A percentile compares a stretch with the other conserved stretches of the same genome.
phyloP scores from a whole-genome alignment of 208 protist species.

The Ichthyophonus hoferi region DNA sequence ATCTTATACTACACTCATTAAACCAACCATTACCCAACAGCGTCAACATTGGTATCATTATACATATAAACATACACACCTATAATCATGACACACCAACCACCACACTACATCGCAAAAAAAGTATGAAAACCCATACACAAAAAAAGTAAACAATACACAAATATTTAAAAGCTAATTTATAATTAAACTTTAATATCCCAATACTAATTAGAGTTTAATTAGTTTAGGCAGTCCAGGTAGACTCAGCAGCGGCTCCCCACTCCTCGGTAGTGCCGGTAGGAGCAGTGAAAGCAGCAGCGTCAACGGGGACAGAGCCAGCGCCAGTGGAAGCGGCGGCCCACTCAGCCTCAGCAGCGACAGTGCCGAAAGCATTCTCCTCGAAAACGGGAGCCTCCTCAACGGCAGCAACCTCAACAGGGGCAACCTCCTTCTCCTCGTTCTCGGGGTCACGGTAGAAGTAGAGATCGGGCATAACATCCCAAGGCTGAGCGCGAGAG shows the following conservation, averaged over 20 bases:
- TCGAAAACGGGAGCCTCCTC: not conserved
- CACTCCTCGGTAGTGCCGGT: not conserved
- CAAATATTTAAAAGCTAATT: too few relatives aligned
- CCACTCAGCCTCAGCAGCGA: not conserved
- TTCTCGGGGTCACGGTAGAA: conserved; percentile 94
- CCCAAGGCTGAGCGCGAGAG: conserved; percentile 82
- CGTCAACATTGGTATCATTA: too few relatives aligned
- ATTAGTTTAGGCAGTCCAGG: too few relatives aligned
- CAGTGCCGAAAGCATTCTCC: not conserved
- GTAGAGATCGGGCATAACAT: conserved; percentile 98
- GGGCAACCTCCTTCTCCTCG: conserved; percentile 64
- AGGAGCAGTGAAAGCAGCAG: not conserved
- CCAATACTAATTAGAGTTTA: too few relatives aligned
- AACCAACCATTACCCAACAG: too few relatives aligned
- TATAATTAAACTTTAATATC: too few relatives aligned
- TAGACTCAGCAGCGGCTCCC: not conserved
- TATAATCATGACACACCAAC: too few relatives aligned
- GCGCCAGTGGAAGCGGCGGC: not conserved
- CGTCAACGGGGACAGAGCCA: not conserved
- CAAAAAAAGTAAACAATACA: too few relatives aligned
- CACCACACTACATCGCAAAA: too few relatives aligned
- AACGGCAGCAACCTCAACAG: not conserved
- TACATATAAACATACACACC: too few relatives aligned
- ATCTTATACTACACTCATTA: too few relatives aligned
- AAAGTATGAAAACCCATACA: too few relatives aligned